A percentile compares a stretch with the other conserved stretches of the same genome.
These are phyloP conservation scores for Ceratorhiza oryzae-sativae DNA, from an alignment of 1,284 basidiomycete species.

Conservation along the genomic window DNA sequence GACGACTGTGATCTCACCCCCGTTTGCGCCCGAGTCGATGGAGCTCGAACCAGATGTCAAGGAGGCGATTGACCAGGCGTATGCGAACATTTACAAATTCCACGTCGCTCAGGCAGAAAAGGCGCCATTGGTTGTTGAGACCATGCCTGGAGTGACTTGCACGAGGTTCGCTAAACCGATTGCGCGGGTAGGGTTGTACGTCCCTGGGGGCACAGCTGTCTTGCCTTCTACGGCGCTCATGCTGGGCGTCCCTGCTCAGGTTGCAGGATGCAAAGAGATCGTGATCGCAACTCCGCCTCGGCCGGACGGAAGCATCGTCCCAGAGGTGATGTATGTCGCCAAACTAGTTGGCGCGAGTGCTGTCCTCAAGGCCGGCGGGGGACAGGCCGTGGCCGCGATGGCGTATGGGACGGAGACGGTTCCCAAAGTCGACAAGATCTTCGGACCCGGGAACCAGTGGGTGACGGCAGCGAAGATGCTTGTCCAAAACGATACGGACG, in stretches of 20 bases:
- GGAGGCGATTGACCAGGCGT: conserved; percentile 89
- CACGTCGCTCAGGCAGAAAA: conserved; percentile 83
- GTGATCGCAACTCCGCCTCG: conserved; percentile 96
- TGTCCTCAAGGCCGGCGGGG: conserved; percentile 93
- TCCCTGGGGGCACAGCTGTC: conserved; percentile 96
- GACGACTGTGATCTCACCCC: conserved; percentile 70
- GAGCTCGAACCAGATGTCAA: conserved; percentile 69
- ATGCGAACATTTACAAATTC: conserved; percentile 90
- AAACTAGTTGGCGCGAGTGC: conserved; percentile 85
- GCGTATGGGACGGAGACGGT: conserved; percentile 96
- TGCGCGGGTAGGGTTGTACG: conserved; percentile 94
- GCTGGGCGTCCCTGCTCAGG: conserved; percentile 98
- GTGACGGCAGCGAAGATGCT: conserved; percentile 99
- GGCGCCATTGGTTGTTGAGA: conserved; percentile 84
- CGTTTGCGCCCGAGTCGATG: conserved; percentile 67
- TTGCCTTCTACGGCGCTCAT: conserved; percentile 97
- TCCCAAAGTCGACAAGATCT: conserved; percentile 99
- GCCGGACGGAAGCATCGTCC: conserved; percentile 87
- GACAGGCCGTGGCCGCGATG: conserved; percentile 96
- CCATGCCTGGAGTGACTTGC: conserved; percentile 97
- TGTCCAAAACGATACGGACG: conserved; percentile 98
- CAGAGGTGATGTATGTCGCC: conserved; percentile 95
- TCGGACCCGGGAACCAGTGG: conserved; percentile 99
- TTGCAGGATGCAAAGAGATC: conserved; percentile 92
- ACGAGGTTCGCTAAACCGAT: conserved; percentile 94